These are phyloP conservation scores for Boletus pseudo-olivaceus DNA, from an alignment of 768 basidiomycete genomes.

Conservation along the genomic window DNA sequence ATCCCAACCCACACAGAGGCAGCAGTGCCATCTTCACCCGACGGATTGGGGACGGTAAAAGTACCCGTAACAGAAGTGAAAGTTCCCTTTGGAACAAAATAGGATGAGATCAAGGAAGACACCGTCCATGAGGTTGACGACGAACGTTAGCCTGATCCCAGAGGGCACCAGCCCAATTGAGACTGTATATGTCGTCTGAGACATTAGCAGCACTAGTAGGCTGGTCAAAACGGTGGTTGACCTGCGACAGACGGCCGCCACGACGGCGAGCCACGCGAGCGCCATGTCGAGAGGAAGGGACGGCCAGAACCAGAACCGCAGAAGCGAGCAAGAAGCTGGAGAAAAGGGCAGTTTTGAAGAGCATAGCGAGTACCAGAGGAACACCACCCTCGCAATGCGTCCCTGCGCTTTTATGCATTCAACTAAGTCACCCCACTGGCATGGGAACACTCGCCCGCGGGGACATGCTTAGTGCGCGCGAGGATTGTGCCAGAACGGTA, in stretches of 20 bases:
- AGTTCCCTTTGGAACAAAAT: background rate
- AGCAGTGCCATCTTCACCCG: background rate
- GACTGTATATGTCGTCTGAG: background rate
- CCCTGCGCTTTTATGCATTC: background rate
- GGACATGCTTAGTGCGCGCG: background rate
- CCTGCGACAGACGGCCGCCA: background rate
- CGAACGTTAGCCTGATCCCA: background rate
- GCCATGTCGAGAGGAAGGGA: background rate
- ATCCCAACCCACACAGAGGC: constrained; percentile 5
- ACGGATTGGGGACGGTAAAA: background rate
- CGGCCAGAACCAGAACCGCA: background rate
- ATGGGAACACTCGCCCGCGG: background rate
- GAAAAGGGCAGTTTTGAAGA: background rate
- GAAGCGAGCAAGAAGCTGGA: background rate
- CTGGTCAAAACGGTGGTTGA: background rate
- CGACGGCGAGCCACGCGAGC: background rate
- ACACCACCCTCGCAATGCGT: background rate
- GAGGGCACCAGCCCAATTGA: background rate
- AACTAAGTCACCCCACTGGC: background rate
- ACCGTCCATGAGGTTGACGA: background rate
- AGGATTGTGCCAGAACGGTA: too few relatives aligned
- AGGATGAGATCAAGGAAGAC: background rate
- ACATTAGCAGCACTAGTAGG: background rate
- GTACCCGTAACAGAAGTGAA: constrained; percentile 3
- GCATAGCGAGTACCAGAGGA: background rate